phyloP scores from a whole-genome alignment of 345 rosid genomes.

The Mallotus nudiflorus region DNA sequence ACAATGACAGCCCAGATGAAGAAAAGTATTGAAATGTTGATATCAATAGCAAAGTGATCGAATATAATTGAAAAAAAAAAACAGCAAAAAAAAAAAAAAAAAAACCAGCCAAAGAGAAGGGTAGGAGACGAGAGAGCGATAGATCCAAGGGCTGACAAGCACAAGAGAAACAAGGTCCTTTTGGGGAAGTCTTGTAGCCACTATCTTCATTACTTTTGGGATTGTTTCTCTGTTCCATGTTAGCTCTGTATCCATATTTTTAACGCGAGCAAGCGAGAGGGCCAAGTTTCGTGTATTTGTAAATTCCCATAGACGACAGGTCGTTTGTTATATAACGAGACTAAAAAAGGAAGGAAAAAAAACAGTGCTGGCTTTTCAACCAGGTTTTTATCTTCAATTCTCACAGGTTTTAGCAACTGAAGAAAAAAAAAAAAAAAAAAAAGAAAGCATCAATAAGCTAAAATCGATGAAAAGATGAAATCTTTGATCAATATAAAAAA shows the following conservation, averaged over 20 bases:
- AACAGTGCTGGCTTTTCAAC: too few species aligned
- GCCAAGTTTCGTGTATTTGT: background rate
- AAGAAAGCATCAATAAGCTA: too few species aligned
- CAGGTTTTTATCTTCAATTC: too few species aligned
- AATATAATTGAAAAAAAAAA: conserved; percentile 29
- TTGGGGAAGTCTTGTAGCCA: conserved; percentile 64
- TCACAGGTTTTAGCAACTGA: too few species aligned
- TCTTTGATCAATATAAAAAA: background rate
- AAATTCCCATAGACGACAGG: too few species aligned
- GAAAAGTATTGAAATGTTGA: background rate
- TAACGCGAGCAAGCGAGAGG: too few species aligned
- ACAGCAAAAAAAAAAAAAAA: conserved; percentile 41
- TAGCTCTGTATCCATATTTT: conserved; percentile 19
- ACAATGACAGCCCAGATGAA: conserved; percentile 20
- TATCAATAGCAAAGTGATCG: background rate
- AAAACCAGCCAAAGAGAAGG: conserved; percentile 74
- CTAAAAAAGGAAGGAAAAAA: too few species aligned
- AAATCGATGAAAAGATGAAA: background rate
- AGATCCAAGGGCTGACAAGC: conserved; percentile 65
- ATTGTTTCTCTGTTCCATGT: conserved; percentile 70
- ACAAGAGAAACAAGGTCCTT: conserved; percentile 69
- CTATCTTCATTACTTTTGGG: conserved; percentile 69
- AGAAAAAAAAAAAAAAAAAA: too few species aligned
- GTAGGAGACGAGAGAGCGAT: conserved; percentile 58
- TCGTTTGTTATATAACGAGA: too few species aligned